Evolutionary conservation across 352 stramenopile genomes (phyloP), one percentile per base, ranked within the genome.

Genomic region (Phytophthora litchii): DNA sequence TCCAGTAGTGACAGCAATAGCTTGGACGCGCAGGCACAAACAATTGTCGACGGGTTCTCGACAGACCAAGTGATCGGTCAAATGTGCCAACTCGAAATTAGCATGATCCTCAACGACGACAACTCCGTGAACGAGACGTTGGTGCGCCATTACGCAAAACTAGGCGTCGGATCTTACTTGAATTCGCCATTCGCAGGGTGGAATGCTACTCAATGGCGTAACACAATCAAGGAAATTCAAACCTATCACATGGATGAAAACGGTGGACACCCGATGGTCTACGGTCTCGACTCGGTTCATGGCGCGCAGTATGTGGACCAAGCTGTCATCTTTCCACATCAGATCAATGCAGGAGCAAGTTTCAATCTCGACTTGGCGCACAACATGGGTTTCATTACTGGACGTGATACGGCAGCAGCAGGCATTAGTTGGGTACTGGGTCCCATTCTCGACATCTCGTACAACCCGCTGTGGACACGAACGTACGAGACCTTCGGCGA

Each of bases 401-500:
- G 67, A 35, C 72, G 78, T 4, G 92, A 98, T 60, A 97, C 89
- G 1, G 64, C 75, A 16, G 86, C 85, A 8, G 88, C 83, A 7
- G 92, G 89, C 0, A 87, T 97, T 37, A 72, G 72, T 11, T 98
- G 89, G 90, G 57, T 97, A 0, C 95, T 97, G 59, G 77, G 73
- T 14, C 90, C 92, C 0, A 86, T 97, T 12, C 64, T 88, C 19
- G 81, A 91, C 46, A 71, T 98, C 42, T 80, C 83, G 1, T 85
- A 86, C 49, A 88, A 96, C 49, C 85, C 87, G 7, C 70, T 91
- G 32, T 97, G 91, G 91, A 67, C 80, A 2, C 72, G 92, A 0
- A 83, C 91, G 2, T 97, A 88, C 54, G 93, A 98, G 66, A 97
- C 91, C 11, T 98, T 97, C 78, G 91, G 93, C 7, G 88, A 97